Evolutionary conservation across 805 yeast species (phyloP), one percentile per base, ranked within the genome.

Genomic region (Barnettozyma vustinii): DNA sequence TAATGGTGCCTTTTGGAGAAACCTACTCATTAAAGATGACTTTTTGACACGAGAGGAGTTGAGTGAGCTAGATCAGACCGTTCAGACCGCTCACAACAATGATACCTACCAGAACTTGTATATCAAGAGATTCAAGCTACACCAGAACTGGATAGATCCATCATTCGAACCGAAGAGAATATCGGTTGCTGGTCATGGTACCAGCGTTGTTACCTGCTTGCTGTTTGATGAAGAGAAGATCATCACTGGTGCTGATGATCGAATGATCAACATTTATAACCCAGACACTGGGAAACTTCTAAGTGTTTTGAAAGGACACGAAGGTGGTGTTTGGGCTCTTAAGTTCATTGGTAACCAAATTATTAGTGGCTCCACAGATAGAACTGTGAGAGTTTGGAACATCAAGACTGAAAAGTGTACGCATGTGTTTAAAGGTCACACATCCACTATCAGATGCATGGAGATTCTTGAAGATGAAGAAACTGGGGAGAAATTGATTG

Each of bases 281-380:
- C 81, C 97, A 1, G 70, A 74, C 27, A 80, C 86, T 1, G 97
- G 97, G 5, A 69, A 70, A 39, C 71, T 84, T 45, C 59, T 82
- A 9, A 71, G 76, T 39, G 81, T 81, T 6, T 72, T 94, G 40
- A 73, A 75, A 40, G 97, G 97, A 8, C 99, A 94, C 62, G 96
- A 86, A 47, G 99, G 99, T 41, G 99, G 99, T 37, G 99, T 94
- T 5, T 94, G 99, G 99, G 98, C 99, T 1, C 74, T 94, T 63
- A 89, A 92, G 66, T 91, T 90, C 62, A 74, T 79, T 47, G 90
- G 87, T 20, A 81, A 83, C 58, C 88, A 90, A 9, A 73, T 94
- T 41, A 96, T 92, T 1, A 86, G 95, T 51, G 99, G 98, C 0
- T 85, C 96, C 2, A 92, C 97, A 0, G 99, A 94, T 67, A 77